A percentile compares a stretch with the other conserved stretches of the same genome.
These are phyloP conservation scores for Penicillium rolfsii DNA, from an alignment of 2,329 filamentous ascomycete species.

Conservation along the genomic window DNA sequence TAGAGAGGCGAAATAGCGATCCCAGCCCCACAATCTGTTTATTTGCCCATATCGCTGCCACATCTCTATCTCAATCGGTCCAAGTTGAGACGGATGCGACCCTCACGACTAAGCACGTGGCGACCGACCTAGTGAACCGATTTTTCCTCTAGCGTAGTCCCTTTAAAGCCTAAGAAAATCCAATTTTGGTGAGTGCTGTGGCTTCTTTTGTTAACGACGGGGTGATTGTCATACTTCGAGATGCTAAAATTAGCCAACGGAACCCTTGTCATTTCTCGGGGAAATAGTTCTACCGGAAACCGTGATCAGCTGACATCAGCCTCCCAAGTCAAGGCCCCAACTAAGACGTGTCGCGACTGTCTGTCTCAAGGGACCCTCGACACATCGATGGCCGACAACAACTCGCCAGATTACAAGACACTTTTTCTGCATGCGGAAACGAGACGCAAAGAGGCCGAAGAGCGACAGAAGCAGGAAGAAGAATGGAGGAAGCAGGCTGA, in stretches of 20 bases:
- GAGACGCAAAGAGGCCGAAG: background rate
- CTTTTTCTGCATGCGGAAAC: conserved; percentile 15
- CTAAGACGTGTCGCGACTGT: conserved; percentile 1
- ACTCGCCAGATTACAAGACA: conserved; percentile 14
- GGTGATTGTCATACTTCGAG: conserved; percentile 2
- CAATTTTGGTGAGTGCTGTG: conserved; percentile 5
- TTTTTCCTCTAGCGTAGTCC: conserved; percentile 4
- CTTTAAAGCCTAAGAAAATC: conserved; percentile 5
- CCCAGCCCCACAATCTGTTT: conserved; percentile 1
- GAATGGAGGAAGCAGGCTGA: too few species aligned
- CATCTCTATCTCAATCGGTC: conserved; percentile 20
- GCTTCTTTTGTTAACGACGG: conserved; percentile 4
- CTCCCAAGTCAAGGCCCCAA: conserved; percentile 1
- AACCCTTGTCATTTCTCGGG: conserved; percentile 6
- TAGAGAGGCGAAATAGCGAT: background rate
- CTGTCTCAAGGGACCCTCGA: conserved; percentile 4
- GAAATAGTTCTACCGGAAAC: conserved; percentile 8
- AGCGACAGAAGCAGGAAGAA: background rate
- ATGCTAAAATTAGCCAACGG: conserved; percentile 6
- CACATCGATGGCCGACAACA: conserved; percentile 17
- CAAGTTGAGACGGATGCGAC: conserved; percentile 27
- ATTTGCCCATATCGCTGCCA: background rate
- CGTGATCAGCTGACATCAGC: conserved; percentile 7
- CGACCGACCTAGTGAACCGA: conserved; percentile 22
- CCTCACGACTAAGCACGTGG: conserved; percentile 29